Base-by-base conservation (phyloP, 768 basidiomycete genomes). In the Boletus rubescentipes region DNA sequence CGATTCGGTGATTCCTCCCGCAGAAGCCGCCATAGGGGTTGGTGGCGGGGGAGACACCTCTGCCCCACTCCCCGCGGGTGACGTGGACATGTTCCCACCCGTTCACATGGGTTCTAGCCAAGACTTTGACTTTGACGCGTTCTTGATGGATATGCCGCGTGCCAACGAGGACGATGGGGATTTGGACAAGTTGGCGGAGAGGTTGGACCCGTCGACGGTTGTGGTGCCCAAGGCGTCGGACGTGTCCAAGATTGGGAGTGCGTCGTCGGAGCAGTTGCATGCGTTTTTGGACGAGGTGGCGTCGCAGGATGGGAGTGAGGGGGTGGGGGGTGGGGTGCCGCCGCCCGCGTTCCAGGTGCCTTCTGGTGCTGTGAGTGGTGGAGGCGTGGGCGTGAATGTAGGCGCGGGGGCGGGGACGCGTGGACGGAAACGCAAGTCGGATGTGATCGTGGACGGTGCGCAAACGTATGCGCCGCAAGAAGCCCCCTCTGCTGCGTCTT, bases 211-310 rank as follows among this genome's bases (percentile, higher is more conserved):
- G 32, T 59, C 70, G 46, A 61, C 69, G 10, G 70, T 61, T 8
- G 66, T 71, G n/a, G 67, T 65, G 35, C 60, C 66, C 41, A 61
- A 58, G 39, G 58, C n/a, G 10, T 62, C 54, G 35, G 68, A 70
- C 9, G 15, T 57, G 40, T 58, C 71, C 41, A 67, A 68, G 48
- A 61, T 73, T 4, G 65, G 64, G 12, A 67, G 55, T 37, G 53
- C 71, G 31, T 69, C 71, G 11, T 65, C 73, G 49, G 67, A 75
- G 51, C 73, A 72, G 51, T 56, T 78, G 26, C 67, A 73, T 32
- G 73, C 77, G 5, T 76, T 78, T 59, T 64, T 78, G 48, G 77
- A 78, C 49, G 77, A 75, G 53, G 75, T 75, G 8, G 67, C 60
- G 14, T 73, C 73, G 16, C 73, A 71, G 15, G 65, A 70, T 23